Base-by-base conservation (phyloP, 2,329 filamentous ascomycete genomes). In the Microcyclospora pomicola region DNA sequence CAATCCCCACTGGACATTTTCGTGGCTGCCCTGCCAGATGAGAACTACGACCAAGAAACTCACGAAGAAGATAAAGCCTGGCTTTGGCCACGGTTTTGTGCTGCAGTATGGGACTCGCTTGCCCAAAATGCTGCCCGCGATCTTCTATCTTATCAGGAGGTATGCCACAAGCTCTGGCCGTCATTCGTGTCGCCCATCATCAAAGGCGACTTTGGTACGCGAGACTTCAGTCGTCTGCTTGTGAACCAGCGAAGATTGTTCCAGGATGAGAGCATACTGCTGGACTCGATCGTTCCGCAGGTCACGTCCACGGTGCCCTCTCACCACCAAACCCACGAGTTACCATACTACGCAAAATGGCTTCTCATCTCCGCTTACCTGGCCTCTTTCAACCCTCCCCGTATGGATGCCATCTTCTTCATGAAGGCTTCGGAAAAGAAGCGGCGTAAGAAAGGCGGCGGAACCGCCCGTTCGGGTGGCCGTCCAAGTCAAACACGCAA, bases 51-150 rank as follows among this genome's bases (percentile, higher is more conserved):
- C 6, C 54, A 59, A 29, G 61, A 66, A 31, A 48, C 61, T 11
- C 62, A 67, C 65, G 48, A 63, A 56, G 51, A 76, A 66, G 62
- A 77, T 65, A 80, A 80, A 9, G 56, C 62, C 15, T 80, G 81
- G 60, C 72, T 88, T 12, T 91, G 82, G 81, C 66, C 75, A 11
- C 77, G 85, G 33, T 96, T 93, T 64, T 75, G 80, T 44, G 75
- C 75, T 35, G 83, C 84, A 4, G 77, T 94, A 11, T 91, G 92
- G 69, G 91, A 98, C 55, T 77, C 87, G 1, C 68, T 96, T 10
- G 76, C 80, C 35, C 83, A 80, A 45, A 77, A 84, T 34, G 85
- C 85, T 2, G 81, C 81, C 1, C 77, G 86, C 35, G 86, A 88
- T 29, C 68, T 96, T 11, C 70, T 80, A 1, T 73, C 74, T 9